phyloP scores from a whole-genome alignment of 2,329 filamentous ascomycete genomes.

The Drechslera avenae region DNA sequence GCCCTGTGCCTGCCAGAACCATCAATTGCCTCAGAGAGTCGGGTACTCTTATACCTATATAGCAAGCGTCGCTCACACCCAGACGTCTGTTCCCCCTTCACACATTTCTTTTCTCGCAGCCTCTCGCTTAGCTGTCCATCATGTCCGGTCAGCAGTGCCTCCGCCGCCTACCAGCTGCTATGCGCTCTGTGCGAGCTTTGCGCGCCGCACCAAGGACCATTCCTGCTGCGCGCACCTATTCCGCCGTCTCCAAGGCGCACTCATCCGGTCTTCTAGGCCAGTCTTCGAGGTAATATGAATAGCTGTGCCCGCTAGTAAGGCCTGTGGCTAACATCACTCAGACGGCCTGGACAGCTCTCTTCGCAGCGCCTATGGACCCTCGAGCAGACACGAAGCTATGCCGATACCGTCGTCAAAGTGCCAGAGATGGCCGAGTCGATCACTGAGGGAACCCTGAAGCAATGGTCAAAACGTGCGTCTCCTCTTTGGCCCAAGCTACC shows the following conservation, averaged over 20 bases:
- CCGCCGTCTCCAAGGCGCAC: conserved; percentile 41
- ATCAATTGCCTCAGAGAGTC: conserved; percentile 38
- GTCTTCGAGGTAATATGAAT: conserved; percentile 31
- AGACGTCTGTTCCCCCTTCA: conserved; percentile 14
- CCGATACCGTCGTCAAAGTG: conserved; percentile 88
- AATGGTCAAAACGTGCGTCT: conserved; percentile 77
- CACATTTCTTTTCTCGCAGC: conserved; percentile 10
- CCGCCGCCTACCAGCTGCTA: conserved; percentile 39
- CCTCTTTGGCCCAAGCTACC: background rate
- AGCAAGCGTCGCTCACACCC: conserved; percentile 4
- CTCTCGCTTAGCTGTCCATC: conserved; percentile 16
- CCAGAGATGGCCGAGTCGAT: conserved; percentile 99
- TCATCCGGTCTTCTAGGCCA: conserved; percentile 40
- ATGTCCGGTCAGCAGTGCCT: conserved; percentile 49
- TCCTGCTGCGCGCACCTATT: conserved; percentile 41
- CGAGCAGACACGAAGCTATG: conserved; percentile 52
- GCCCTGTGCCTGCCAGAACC: conserved; percentile 19
- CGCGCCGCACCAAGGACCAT: conserved; percentile 37
- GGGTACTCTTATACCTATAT: background rate
- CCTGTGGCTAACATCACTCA: conserved; percentile 24
- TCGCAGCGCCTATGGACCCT: conserved; percentile 33
- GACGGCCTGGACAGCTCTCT: conserved; percentile 38
- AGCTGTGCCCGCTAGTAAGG: background rate
- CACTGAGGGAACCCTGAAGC: conserved; percentile 94
- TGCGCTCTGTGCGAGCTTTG: conserved; percentile 40